These are phyloP conservation scores for Apiotrichum gamsii DNA, from an alignment of 1,284 basidiomycete genomes.

Conservation along the genomic window DNA sequence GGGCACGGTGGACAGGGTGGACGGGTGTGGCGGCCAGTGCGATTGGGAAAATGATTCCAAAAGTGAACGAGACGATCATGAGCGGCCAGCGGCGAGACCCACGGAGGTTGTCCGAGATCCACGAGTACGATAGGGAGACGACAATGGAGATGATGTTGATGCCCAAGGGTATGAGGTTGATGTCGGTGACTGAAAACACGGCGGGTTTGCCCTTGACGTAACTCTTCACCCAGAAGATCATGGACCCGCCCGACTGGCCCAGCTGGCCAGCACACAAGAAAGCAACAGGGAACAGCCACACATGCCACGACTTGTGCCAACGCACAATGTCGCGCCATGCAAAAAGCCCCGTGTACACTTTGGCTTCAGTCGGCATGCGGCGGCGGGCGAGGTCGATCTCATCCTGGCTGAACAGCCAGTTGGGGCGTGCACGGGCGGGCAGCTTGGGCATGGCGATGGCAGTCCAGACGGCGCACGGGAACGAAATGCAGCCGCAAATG, in stretches of 20 bases:
- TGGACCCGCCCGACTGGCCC: conserved; percentile 22
- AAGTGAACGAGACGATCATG: conserved; percentile 17
- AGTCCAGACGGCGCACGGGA: conserved; percentile 27
- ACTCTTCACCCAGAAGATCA: conserved; percentile 31
- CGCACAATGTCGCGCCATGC: conserved; percentile 26
- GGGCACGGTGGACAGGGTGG: conserved; percentile 16
- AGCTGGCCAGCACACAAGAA: conserved; percentile 23
- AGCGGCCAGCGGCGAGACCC: conserved; percentile 23
- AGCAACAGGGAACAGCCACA: conserved; percentile 25
- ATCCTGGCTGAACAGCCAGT: conserved; percentile 25
- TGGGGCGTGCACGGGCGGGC: conserved; percentile 23
- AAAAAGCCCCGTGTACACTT: conserved; percentile 29
- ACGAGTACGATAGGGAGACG: conserved; percentile 17
- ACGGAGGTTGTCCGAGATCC: conserved; percentile 25
- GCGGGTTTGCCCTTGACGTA: conserved; percentile 14
- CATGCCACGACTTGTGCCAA: conserved; percentile 31
- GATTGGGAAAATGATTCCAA: conserved; percentile 19
- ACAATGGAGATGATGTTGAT: conserved; percentile 26
- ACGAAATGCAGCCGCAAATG: conserved; percentile 24
- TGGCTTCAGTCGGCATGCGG: conserved; percentile 26
- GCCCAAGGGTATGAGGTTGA: conserved; percentile 29
- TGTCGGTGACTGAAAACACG: conserved; percentile 22
- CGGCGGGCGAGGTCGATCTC: conserved; percentile 21
- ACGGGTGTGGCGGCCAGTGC: conserved; percentile 24
- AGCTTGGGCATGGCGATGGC: conserved; percentile 29